A percentile compares a stretch with the other conserved stretches of the same genome.
phyloP scores from a whole-genome alignment of 2,329 filamentous ascomycete genomes.

The Golovinomyces cichoracearum region DNA sequence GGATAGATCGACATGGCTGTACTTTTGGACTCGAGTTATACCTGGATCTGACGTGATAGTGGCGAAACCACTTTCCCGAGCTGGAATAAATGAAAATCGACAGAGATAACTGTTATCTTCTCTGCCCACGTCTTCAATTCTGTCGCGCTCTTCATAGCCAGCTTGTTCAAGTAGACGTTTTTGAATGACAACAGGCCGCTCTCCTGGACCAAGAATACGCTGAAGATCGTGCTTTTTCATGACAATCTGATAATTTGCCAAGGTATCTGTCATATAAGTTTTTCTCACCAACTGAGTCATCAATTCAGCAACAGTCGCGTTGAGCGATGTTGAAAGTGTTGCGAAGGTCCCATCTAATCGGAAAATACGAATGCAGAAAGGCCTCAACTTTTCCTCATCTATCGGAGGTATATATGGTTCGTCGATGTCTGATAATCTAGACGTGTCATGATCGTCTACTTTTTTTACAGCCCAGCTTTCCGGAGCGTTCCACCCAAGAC shows the following conservation, averaged over 20 bases:
- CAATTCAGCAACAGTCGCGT: slow-evolving; percentile 65
- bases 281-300: slow-evolving; percentile 83
- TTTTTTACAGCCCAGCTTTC: slow-evolving; percentile 89
- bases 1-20: slow-evolving; percentile 78
- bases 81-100: slow-evolving; percentile 80
- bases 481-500: slow-evolving; percentile 64
- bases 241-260: slow-evolving; percentile 88
- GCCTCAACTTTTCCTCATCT: slow-evolving; percentile 46
- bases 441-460: slow-evolving; percentile 35
- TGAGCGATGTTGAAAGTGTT: slow-evolving; percentile 61
- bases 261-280: slow-evolving; percentile 66
- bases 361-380: slow-evolving; percentile 89
- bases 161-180: slow-evolving; percentile 76
- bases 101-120: slow-evolving; percentile 96
- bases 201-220: slow-evolving; percentile 48
- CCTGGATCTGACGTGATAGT: slow-evolving; percentile 51
- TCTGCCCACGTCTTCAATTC: slow-evolving; percentile 73
- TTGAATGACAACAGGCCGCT: slow-evolving; percentile 73
- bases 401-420: slow-evolving; percentile 40
- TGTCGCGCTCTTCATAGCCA: slow-evolving; percentile 66
- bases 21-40: slow-evolving; percentile 61
- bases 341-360: slow-evolving; percentile 82
- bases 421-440: slow-evolving; percentile 33
- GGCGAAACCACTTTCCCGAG: slow-evolving; percentile 59
- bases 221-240: slow-evolving; percentile 80